Evolutionary conservation across 129 eudicot species (phyloP).

Genomic region (Logfia minima): DNA sequence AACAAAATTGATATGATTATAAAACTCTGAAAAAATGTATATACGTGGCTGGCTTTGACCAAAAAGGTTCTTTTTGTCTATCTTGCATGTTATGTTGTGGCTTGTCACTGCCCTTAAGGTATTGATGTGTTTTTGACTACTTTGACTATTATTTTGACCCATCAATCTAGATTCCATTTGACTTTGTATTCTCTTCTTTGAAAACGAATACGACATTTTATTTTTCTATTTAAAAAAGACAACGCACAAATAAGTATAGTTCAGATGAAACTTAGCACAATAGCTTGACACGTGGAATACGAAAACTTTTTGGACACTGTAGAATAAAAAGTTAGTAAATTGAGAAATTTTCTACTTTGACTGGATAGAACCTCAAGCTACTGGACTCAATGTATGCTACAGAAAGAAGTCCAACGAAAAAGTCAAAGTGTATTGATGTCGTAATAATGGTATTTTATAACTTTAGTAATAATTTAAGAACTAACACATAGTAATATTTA

Average conservation of each 20-base stretch:
- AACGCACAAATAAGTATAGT: background rate
- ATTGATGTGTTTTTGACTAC: constrained; percentile 32
- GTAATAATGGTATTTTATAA: constrained; percentile 4
- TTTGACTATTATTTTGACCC: constrained; percentile 27
- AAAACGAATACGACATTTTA: constrained; percentile 2
- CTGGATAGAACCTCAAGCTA: constrained; percentile 18
- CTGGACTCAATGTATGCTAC: constrained; percentile 10
- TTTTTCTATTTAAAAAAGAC: background rate
- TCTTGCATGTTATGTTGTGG: constrained; percentile 36
- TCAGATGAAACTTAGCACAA: background rate
- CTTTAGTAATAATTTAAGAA: background rate
- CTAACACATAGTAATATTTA: background rate
- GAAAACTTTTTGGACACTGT: background rate
- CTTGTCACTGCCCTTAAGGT: constrained; percentile 25
- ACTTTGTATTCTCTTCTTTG: constrained; percentile 19
- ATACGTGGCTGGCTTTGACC: background rate
- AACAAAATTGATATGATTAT: background rate
- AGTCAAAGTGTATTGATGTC: constrained; percentile 8
- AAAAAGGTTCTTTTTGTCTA: constrained; percentile 28
- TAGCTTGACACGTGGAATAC: constrained; percentile 18
- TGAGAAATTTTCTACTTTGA: constrained; percentile 9
- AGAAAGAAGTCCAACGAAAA: constrained; percentile 15
- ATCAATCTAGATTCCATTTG: constrained; percentile 24
- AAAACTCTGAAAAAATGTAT: background rate
- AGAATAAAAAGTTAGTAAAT: background rate